Base-by-base conservation (phyloP, 202 grass and related monocot genomes). In the Bolboschoenoplectus hybrid region DNA sequence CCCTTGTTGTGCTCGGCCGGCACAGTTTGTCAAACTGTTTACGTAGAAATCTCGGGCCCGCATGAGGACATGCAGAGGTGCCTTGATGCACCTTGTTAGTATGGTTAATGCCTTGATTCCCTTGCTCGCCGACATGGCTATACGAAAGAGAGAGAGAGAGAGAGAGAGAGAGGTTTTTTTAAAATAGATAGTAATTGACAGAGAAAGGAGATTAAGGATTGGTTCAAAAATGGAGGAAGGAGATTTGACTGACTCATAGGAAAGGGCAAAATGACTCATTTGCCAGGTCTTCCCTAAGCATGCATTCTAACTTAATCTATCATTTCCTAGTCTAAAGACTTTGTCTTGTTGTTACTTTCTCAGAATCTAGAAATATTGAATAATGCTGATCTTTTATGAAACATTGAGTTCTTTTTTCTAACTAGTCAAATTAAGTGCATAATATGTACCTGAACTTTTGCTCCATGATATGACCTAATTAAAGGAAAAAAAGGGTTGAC, bases 31-130 rank as follows among this genome's bases (percentile, higher is more conserved):
- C 82, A 94, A 26, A 35, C 83, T 85, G 79, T 39, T 89, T 13
- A 92, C 93, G 38, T 95, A 95, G 2, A 92, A 4, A 84, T 95
- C 90, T 17, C 93, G 88, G 73, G 83, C 93, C 35, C 85, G 89
- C 13, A 89, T 40, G 62, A 94, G 87, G 19, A 36, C 88, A 1
- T 81, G 80, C 11, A 92, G n/a, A 67, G 89, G 91, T 73, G 89
- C 85, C 61, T 88, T 86, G 74, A 70, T 77, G 80, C 83, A 92
- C 19, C 86, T 85, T 3, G 87, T 88, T 43, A 95, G 83, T 0
- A 84, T 77, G 10, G 84, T 79, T 82, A 91, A 84, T 66, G 74
- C 89, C 0, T 86, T 81, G 53, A 9, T 32, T 52, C 89, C 88
- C 85, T 61, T 73, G n/a, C 79, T 82, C 82, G 35, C 86, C 3